These are phyloP conservation scores for Vararia minispora DNA, from an alignment of 768 basidiomycete species.

Conservation along the genomic window DNA sequence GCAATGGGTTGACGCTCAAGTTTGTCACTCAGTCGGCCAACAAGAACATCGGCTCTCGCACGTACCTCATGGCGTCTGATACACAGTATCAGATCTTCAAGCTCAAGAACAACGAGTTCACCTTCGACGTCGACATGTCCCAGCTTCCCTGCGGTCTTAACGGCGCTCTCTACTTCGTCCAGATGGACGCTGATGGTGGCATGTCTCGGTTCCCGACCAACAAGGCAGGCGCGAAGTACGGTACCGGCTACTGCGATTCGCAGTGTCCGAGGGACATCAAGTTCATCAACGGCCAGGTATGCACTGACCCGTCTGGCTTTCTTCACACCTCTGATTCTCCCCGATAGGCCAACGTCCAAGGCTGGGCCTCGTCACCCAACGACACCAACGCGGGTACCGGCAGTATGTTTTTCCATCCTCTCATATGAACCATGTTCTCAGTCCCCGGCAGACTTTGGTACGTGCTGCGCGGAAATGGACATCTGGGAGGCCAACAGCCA, in stretches of 20 bases:
- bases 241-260: conserved; percentile 57
- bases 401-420: too few relatives aligned
- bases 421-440: too few relatives aligned
- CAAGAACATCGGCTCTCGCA: conserved; percentile 25
- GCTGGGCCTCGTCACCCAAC: conserved; percentile 27
- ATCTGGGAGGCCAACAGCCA: conserved; percentile 48
- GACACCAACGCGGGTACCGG: conserved; percentile 37
- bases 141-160: conserved; percentile 49
- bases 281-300: conserved; percentile 44
- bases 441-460: conserved; percentile 30
- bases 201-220: conserved; percentile 36
- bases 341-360: conserved; percentile 36
- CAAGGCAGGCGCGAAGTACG: conserved; percentile 50
- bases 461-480: conserved; percentile 54
- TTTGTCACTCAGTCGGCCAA: conserved; percentile 20
- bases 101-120: conserved; percentile 44
- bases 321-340: too few relatives aligned
- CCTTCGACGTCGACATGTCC: conserved; percentile 49
- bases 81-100: conserved; percentile 37
- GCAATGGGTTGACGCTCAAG: conserved; percentile 21
- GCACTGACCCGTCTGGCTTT: conserved; percentile 11
- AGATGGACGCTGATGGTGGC: conserved; percentile 52
- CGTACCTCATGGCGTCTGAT: conserved; percentile 40
- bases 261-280: conserved; percentile 50
- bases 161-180: conserved; percentile 48